Base-by-base conservation (phyloP, 2,329 filamentous ascomycete species). In the Aspergillus sp. region DNA sequence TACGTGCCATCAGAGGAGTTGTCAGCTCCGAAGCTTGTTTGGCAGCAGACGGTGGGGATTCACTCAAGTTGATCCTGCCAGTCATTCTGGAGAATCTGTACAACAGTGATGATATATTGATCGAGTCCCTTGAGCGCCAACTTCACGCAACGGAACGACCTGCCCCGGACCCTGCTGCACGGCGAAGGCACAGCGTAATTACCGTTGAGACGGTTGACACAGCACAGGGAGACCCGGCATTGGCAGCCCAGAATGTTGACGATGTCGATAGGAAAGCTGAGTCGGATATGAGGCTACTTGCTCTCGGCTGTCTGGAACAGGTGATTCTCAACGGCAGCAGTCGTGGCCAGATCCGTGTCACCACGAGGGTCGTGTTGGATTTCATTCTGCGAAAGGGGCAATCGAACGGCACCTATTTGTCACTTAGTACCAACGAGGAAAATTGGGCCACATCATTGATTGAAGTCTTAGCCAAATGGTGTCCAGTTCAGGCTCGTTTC, bases 401-500 rank as follows among this genome's bases (percentile, higher is more conserved):
- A 83, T 65, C 76, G 79, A 59, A 80, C 83, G 64, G 70, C 69
- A 8, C 73, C 39, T 72, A 75, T 22, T 72, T 81, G 55, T 66
- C 73, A 13, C 63, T 75, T 12, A 71, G 78, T 42, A 73, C 74
- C 43, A 81, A 83, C 64, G 77, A 79, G 44, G 34, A 41, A 36
- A 89, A 85, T 49, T 98, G 93, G 93, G 88, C 91, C 2, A 89
- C 91, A 24, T 88, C 87, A 56, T 81, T 98, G 50, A 91, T 96
- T 71, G 85, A 89, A 66, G 83, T 93, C 60, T 83, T 93, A 53
- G 87, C 91, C 15, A 85, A 86, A 57, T 98, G 93, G 92, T 89
- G 92, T 0, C 92, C 95, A 0, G 93, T 98, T 2, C 93, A 98
- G 72, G 91, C 96, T 69, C 89, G 95, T 53, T 98, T 96, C 76